Conservation (phyloP, 768 basidiomycete species). For the Trametopsis cervina region DNA sequence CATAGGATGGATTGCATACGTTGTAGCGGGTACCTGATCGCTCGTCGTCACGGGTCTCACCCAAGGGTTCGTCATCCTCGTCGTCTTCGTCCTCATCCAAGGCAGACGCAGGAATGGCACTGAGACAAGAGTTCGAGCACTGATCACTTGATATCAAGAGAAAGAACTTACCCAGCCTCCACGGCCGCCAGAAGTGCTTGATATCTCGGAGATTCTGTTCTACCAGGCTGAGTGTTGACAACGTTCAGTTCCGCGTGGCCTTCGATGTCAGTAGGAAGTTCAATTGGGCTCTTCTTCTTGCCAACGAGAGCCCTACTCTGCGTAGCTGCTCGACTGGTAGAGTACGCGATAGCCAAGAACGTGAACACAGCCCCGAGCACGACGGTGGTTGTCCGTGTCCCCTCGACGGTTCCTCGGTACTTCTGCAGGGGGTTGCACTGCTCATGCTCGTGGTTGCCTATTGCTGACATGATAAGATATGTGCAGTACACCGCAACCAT, state of each 20-base stretch:
- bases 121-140: conserved; percentile 24
- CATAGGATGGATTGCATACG: conserved; percentile 35
- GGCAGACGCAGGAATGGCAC: conserved; percentile 90
- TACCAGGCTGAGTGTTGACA: conserved; percentile 77
- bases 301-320: conserved; percentile 89
- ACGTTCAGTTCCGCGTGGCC: conserved; percentile 64
- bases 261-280: conserved; percentile 44
- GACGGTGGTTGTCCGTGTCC: conserved; percentile 79
- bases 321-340: conserved; percentile 92
- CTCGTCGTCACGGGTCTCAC: conserved; percentile 87
- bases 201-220: conserved; percentile 83
- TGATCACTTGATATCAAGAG: background rate
- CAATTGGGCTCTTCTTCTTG: conserved; percentile 56
- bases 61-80: conserved; percentile 69
- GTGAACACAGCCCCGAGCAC: conserved; percentile 92
- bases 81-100: conserved; percentile 69
- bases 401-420: conserved; percentile 41
- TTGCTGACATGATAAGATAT: conserved; percentile 89
- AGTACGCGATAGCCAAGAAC: conserved; percentile 97
- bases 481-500: conserved; percentile 99
- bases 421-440: conserved; percentile 86
- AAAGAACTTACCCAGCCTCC: conserved; percentile 71
- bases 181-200: conserved; percentile 94
- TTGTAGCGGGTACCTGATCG: conserved; percentile 92
- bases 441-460: conserved; percentile 84